Evolutionary conservation across 495 filamentous ascomycete species (phyloP), one percentile per base, ranked within the genome.

Genomic region (Xylaria sp.): DNA sequence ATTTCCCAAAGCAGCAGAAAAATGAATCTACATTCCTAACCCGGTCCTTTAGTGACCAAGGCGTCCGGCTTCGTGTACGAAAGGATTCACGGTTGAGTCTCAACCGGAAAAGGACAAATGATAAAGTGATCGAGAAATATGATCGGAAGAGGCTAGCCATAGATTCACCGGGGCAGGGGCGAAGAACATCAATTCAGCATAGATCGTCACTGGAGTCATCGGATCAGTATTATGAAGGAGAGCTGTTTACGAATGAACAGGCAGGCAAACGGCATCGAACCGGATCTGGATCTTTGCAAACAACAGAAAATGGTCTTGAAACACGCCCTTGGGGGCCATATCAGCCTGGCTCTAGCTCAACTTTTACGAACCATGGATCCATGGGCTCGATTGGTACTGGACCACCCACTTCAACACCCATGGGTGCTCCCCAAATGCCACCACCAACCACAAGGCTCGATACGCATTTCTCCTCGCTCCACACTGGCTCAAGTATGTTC

Each of bases 41-140:
- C 3, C 88, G 95, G 71, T 93, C 93, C 0, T 98, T 99, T 81
- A 93, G 93, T 70, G 96, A 99, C 78, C 96, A 99, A 79, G 96
- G 96, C 21, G 93, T 98, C 15, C 90, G 94, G 48, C 83, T 99
- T 55, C 88, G 95, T 62, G 89, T 98, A 57, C 89, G 95, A 70
- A 99, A 99, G 79, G 94, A 97, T 75, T 84, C 82, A 8, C 73
- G 84, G 29, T 81, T 79, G 19, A 80, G 83, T 37, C 81, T 80
- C 9, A 84, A 81, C 31, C 79, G 83, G 44, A 86, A 86, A 68
- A 78, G 83, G 44, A 82, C 80, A 67, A 44, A 73, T 19, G 73
- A 74, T 26, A 75, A 75, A 62, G 72, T 72, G 15, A 72, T 67
- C 1, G 70, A 68, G 21, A 68, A 68, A 44, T 67, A 35, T n/a